Evolutionary conservation across 768 basidiomycete genomes (phyloP), one percentile per base, ranked within the genome.

Genomic region (Hygrophoropsis aurantiaca): DNA sequence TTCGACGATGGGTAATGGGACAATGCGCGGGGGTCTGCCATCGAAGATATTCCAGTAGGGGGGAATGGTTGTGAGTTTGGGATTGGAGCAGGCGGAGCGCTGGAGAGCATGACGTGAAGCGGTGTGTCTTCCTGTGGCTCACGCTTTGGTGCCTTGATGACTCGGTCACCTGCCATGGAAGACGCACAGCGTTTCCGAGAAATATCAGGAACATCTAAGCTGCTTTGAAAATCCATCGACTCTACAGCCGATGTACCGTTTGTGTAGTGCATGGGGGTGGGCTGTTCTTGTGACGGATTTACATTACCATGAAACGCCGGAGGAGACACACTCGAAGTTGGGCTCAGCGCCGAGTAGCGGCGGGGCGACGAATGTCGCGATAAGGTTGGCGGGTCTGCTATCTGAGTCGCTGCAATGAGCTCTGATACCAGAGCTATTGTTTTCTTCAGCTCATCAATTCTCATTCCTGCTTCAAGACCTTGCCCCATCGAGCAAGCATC

Each of bases 361-460:
- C 60, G 55, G 10, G 66, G 58, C 25, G 62, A 58, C 3, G 63
- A 56, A 35, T 44, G 59, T 18, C 70, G 63, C 3, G 75, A 67
- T 53, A 69, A 25, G 4, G 62, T 48, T 15, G 56, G 59, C 0
- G 67, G 42, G 50, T 71, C 69, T 13, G 59, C 35, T 59, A 69
- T 68, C 58, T 65, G 64, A 8, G 67, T 75, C 45, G 62, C 70
- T 9, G 75, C 67, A 56, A 84, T 75, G 66, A 82, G 74, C 40
- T 80, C 75, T 6, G 80, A 71, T 21, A 81, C 79, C 46, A 77
- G 62, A 4, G 68, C 64, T 43, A 84, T 77, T 27, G 78, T 75
- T 58, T 74, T 73, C 58, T 69, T 80, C 55, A 84, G 72, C 49
- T 81, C 74, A 56, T 75, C 78, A 45, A 84, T 75, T 55, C 76